Base-by-base conservation (phyloP, 2,329 filamentous ascomycete species). In the Nemania sp. region DNA sequence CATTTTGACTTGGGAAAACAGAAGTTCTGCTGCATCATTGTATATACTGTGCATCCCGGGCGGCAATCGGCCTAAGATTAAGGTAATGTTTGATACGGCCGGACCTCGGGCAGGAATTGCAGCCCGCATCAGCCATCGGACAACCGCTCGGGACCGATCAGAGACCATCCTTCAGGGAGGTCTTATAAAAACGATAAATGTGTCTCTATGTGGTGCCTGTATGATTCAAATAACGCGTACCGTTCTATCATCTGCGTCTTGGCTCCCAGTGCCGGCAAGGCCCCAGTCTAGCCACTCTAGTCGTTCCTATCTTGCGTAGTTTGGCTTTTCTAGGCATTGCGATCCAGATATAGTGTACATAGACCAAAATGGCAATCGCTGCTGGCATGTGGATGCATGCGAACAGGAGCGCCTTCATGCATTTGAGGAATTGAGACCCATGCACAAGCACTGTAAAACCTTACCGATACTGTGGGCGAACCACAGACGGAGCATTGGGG, bases 381-480 rank as follows among this genome's bases (percentile, higher is more conserved):
- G 61, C 57, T 61, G 61, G 62, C 57, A 61, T 64, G 65, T 67
- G 64, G 64, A 64, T 64, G 64, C 63, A 66, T 64, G 20, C 22
- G 49, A 52, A 48, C 19, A 22, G 34, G 30, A 30, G 41, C 34
- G 23, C 36, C 17, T 33, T 15, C 28, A 8, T 33, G 19, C 33
- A 37, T 3, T 43, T 41, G 30, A 43, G 22, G 26, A 23, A 43
- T 26, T 24, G 30, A 30, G 31, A 41, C 26, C 49, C 26, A 23
- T n/a, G n/a, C n/a, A n/a, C n/a, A n/a, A n/a, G n/a, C n/a, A n/a
- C n/a, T n/a, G n/a, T n/a, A n/a, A n/a, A 17, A 5, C 15, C 34
- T 23, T 11, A 30, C 22, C 45, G 34, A 49, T 26, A 30, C 14
- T 26, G 36, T 28, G 26, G 41, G n/a, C 55, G 47, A 51, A 57